These are phyloP conservation scores for Cyberlindnera sargentensis DNA, from an alignment of 805 yeast genomes.

Conservation along the genomic window DNA sequence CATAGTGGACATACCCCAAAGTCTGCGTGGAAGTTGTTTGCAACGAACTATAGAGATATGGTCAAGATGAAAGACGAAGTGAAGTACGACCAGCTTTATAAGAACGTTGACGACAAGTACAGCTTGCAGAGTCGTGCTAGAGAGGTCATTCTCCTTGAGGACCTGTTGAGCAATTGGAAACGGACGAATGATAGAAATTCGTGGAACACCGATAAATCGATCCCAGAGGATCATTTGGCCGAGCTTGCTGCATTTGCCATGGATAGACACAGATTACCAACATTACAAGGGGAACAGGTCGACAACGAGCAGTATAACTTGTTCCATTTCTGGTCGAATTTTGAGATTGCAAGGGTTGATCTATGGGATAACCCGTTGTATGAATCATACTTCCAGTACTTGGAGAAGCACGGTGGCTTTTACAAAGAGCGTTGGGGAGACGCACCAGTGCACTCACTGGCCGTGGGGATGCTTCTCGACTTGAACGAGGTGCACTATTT, in stretches of 20 bases:
- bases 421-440: conserved; percentile 96
- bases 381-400: conserved; percentile 54
- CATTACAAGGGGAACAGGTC: conserved; percentile 45
- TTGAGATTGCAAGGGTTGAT: conserved; percentile 82
- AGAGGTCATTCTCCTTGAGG: conserved; percentile 28
- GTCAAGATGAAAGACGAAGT: conserved; percentile 27
- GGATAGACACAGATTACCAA: conserved; percentile 25
- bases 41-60: conserved; percentile 30
- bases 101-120: conserved; percentile 21
- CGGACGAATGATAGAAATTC: neutral
- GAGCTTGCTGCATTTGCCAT: conserved; percentile 33
- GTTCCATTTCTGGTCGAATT: conserved; percentile 91
- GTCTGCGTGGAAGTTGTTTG: conserved; percentile 66
- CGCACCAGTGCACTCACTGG: conserved; percentile 90
- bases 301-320: conserved; percentile 64
- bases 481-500: conserved; percentile 77
- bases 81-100: conserved; percentile 15
- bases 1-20: conserved; percentile 41
- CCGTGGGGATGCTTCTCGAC: conserved; percentile 68
- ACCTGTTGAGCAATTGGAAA: conserved; percentile 16
- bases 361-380: conserved; percentile 63
- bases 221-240: conserved; percentile 29
- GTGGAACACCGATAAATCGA: conserved; percentile 9
- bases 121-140: conserved; percentile 22
- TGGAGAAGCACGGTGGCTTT: conserved; percentile 77